Evolutionary conservation across 352 stramenopile species (phyloP), one percentile per base, ranked within the genome.

Genomic region (Phytopythium oedochilum): DNA sequence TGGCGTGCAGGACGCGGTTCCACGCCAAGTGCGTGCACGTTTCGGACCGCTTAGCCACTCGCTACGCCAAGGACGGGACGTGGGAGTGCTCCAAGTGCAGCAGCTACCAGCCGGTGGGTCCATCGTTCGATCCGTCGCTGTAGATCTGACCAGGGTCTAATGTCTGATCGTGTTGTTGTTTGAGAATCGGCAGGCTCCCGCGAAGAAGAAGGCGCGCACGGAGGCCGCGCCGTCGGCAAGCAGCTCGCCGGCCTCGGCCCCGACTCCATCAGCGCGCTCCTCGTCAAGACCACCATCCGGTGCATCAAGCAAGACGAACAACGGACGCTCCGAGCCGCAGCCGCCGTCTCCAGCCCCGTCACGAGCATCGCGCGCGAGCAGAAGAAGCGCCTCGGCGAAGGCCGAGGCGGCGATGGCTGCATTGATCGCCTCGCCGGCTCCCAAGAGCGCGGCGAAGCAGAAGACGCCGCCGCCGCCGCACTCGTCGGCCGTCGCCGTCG

Each of bases 11-110:
- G n/a, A 73, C 71, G 7, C 78, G 75, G 28, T 94, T 87, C 61
- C 84, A 94, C 35, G 70, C 84, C 0, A 89, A 87, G 59, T 94
- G 84, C 57, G 70, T 92, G 15, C 85, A 90, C 48, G 88, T 93
- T 67, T 89, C 83, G 11, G 77, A 83, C 22, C 72, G 81, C 0
- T 78, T 90, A 23, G 81, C 79, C 7, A 57, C 60, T 23, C 72
- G 72, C 15, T 86, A 78, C 55, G 57, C 66, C 8, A 91, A 91
- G 48, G 70, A 73, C 38, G 57, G 55, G 18, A 45, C 20, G 5
- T 55, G 48, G 48, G 34, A 35, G 22, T 55, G 48, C 23, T 8
- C 48, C 12, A 44, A 55, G 31, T 55, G 48, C 48, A 23, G 31
- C 48, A 23, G 45, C 22, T 34, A 40, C 14, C 28, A 32, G 48